phyloP scores from a whole-genome alignment of 768 basidiomycete genomes.

The Amanita rubescens region DNA sequence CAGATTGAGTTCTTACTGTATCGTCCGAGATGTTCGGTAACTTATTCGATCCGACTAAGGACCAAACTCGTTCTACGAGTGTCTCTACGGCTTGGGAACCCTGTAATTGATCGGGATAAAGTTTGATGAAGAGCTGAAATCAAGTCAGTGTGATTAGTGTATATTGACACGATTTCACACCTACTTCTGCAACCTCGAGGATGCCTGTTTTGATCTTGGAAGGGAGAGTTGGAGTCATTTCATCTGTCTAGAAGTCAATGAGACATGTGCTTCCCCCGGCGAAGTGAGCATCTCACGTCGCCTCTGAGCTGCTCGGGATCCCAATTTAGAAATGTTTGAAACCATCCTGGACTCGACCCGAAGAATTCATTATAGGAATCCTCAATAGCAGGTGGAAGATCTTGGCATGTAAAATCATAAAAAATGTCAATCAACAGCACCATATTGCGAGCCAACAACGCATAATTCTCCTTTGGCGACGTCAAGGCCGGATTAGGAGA shows the following conservation, averaged over 20 bases:
- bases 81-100: conserved; percentile 55
- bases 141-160: not conserved
- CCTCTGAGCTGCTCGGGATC: conserved; percentile 58
- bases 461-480: conserved; percentile 31
- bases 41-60: conserved; percentile 66
- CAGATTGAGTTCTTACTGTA: conserved; percentile 36
- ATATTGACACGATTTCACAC: conserved; percentile 12
- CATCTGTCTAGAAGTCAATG: conserved; percentile 51
- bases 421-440: conserved; percentile 79
- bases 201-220: conserved; percentile 85
- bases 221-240: conserved; percentile 76
- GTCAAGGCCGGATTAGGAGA: conserved; percentile 27
- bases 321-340: conserved; percentile 79
- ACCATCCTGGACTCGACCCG: conserved; percentile 56
- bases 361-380: conserved; percentile 84
- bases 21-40: conserved; percentile 70
- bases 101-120: conserved; percentile 72
- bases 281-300: conserved; percentile 41
- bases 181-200: conserved; percentile 85
- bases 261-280: conserved; percentile 19
- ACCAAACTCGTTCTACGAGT: conserved; percentile 89
- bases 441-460: conserved; percentile 63
- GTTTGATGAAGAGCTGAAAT: conserved; percentile 66
- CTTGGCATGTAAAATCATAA: conserved; percentile 92
- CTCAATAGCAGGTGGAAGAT: conserved; percentile 91